These are phyloP conservation scores for Geotrichum carabidarum DNA, from an alignment of 1,139 yeast genomes.

Conservation along the genomic window DNA sequence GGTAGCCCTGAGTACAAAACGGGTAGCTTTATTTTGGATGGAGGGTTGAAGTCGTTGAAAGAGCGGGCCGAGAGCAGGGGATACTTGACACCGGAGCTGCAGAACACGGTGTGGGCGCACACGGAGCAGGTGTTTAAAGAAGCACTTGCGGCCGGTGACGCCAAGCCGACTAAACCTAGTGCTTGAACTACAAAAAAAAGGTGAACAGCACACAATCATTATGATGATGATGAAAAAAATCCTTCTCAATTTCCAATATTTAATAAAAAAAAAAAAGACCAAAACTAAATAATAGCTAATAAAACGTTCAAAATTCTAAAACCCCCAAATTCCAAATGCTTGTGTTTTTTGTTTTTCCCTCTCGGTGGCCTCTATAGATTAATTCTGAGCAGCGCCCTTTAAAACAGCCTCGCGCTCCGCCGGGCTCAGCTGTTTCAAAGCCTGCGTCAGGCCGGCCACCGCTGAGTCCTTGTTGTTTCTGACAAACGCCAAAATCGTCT, in stretches of 20 bases:
- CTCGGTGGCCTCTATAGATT: neutral
- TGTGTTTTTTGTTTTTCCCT: too few relatives aligned
- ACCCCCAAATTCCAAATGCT: too few relatives aligned
- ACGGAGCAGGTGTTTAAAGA: slow-evolving; percentile 24
- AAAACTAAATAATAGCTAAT: too few relatives aligned
- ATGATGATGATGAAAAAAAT: too few relatives aligned
- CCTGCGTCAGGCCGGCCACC: slow-evolving; percentile 56
- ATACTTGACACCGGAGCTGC: slow-evolving; percentile 26
- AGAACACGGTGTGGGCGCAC: slow-evolving; percentile 31
- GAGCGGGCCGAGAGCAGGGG: slow-evolving; percentile 23
- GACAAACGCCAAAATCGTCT: slow-evolving; percentile 24
- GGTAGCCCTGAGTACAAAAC: slow-evolving; percentile 24
- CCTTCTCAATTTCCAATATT: too few relatives aligned
- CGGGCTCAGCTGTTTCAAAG: slow-evolving; percentile 52
- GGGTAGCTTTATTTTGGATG: slow-evolving; percentile 26
- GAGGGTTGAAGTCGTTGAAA: slow-evolving; percentile 22
- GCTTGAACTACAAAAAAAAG: neutral
- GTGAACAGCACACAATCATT: too few relatives aligned
- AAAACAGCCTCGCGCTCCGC: slow-evolving; percentile 55
- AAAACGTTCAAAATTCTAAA: too few relatives aligned
- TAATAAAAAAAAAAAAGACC: too few relatives aligned
- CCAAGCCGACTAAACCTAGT: neutral
- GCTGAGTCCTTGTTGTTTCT: slow-evolving; percentile 48
- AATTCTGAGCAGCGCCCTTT: slow-evolving; percentile 22
- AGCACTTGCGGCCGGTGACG: neutral